Conservation (phyloP, 805 yeast genomes). For the Yueomyces sinensis region DNA sequence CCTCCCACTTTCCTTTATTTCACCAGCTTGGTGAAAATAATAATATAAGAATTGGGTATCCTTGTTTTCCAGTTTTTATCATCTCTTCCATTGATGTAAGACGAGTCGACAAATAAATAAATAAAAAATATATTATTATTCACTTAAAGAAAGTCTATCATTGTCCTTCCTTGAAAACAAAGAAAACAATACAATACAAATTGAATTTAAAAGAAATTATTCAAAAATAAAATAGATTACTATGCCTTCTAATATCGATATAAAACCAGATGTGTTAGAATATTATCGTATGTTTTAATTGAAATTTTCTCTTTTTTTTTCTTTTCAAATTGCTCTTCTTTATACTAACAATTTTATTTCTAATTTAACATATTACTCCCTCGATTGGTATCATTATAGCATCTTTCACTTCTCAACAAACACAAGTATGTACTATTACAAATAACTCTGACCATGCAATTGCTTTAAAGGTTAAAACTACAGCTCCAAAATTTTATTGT, state of each 20-base stretch:
- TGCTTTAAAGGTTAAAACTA: constrained; percentile 94
- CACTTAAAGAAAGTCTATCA: too few species aligned
- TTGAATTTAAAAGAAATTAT: too few species aligned
- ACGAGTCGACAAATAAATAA: too few species aligned
- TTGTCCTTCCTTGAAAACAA: too few species aligned
- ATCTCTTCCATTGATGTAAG: too few species aligned
- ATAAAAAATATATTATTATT: too few species aligned
- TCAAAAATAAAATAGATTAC: too few species aligned
- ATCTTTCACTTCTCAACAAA: constrained; percentile 60
- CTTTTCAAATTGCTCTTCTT: not conserved
- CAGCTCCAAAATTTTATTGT: constrained; percentile 91
- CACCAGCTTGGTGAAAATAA: too few species aligned
- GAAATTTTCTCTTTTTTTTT: not conserved
- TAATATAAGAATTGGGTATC: too few species aligned
- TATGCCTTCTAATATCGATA: constrained; percentile 34
- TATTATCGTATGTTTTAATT: constrained; percentile 49
- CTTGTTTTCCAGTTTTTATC: too few species aligned
- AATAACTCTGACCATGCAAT: constrained; percentile 48
- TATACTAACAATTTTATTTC: not conserved
- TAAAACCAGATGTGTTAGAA: constrained; percentile 60
- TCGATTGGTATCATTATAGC: constrained; percentile 28
- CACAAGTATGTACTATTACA: constrained; percentile 37
- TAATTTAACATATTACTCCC: not conserved
- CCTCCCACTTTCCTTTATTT: too few species aligned
- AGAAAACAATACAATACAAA: too few species aligned